Base-by-base conservation (phyloP, 345 rosid species). In the Gossypium mustelinum region DNA sequence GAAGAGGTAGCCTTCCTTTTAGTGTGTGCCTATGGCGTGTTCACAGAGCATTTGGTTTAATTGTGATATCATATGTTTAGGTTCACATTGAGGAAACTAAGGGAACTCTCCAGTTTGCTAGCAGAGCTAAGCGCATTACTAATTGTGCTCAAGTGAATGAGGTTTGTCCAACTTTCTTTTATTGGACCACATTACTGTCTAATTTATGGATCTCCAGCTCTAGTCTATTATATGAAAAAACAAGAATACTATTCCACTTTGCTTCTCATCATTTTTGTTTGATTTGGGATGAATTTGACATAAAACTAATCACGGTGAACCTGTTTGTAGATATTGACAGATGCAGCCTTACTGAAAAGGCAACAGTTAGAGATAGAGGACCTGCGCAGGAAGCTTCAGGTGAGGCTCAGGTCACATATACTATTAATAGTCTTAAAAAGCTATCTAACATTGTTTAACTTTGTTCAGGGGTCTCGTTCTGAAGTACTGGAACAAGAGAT, bases 101-200 rank as follows among this genome's bases (percentile, higher is more conserved):
- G 79, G 99, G 98, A 69, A 92, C 99, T 77, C 90, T 92, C 60
- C 94, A 85, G 72, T 95, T 95, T 82, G 98, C 99, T 76, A 95
- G 93, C 80, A 91, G 98, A 90, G 98, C 99, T 79, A 95, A 92
- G 81, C 86, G 94, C 73, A 88, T 93, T 60, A 91, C 97, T 39
- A 95, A 95, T 83, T 93, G 97, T 76, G 99, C 92, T 52, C 94
- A 93, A 91, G 97, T 95, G 83, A 95, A 95, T 65, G 97, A 93
- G 99, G 98, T 91, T 43, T 50, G 79, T 75, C 74, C 52, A 50
- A 27, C 69, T 59, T 18, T 73, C 45, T 54, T 50, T 54, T 4
- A 59, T 68, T 47, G 59, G 58, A 70, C 47, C 54, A 56, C 44
- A 43, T 59, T 64, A 17, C 61, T 11, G 69, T 27, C 56, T 52